Evolutionary conservation across 257 asterid species (phyloP), one percentile per base, ranked within the genome.

Genomic region (Plantago major): DNA sequence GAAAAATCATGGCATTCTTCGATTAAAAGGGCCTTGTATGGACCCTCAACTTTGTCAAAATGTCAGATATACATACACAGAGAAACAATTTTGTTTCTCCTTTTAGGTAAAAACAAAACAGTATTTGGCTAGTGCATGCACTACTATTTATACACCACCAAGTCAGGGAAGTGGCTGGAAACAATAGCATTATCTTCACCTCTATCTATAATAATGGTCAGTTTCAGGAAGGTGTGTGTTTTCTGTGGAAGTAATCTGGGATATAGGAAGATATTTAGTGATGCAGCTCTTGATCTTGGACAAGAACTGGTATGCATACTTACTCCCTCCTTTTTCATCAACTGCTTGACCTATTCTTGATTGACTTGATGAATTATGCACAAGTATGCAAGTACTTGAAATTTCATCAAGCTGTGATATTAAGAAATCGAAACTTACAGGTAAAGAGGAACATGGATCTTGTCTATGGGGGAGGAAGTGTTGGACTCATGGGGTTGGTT

Each of bases 401-500:
- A 8, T 17, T 13, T 42, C 53, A 10, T 22, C 22, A 22, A 19
- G 11, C 40, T 1, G 7, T n/a, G 54, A 47, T 69, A 63, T 55
- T 63, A 42, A 49, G 42, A 46, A 53, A 37, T 19, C 14, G 45
- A 6, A 15, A 45, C 52, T 67, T 57, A 28, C 68, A 84, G 93
- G 86, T 82, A 19, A 69, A 67, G 78, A 82, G 81, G 63, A 68
- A 80, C 58, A 72, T 85, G 61, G 85, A 82, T 72, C 82, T 82
- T 18, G 66, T 85, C 9, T 82, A 85, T 57, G 93, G 93, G 28
- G 93, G 93, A 68, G 89, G 93, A 45, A 82, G 85, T 54, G 42
- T 78, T 74, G 94, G 94, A 55, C 94, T 82, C 1, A 85, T 85
- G 94, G 94, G 94, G 38, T 66, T 80, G 76, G 84, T 85, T 61